Evolutionary conservation across 2,329 filamentous ascomycete species (phyloP), one percentile per base, ranked within the genome.

Genomic region (Rosellinia necatrix): DNA sequence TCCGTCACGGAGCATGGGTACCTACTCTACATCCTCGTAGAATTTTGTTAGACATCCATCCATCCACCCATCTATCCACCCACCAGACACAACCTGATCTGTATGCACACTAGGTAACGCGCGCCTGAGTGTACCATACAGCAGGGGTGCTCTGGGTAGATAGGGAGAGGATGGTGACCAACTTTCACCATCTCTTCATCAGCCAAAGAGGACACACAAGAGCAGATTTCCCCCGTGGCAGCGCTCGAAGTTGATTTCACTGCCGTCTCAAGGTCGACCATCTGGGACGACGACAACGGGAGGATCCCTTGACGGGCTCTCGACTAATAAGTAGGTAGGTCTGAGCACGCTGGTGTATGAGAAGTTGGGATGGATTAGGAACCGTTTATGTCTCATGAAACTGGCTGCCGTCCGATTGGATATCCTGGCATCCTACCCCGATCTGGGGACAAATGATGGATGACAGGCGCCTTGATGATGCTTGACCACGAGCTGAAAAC

Each of bases 401-500:
- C n/a, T n/a, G n/a, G n/a, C n/a, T n/a, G n/a, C n/a, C n/a, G n/a
- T n/a, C n/a, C n/a, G n/a, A n/a, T n/a, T n/a, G n/a, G n/a, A n/a
- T n/a, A n/a, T n/a, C n/a, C n/a, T n/a, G n/a, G n/a, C n/a, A n/a
- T n/a, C n/a, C n/a, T n/a, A n/a, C n/a, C n/a, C n/a, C n/a, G n/a
- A n/a, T 27, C 40, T n/a, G 29, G 22, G 22, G 40, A 4, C 24
- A 42, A n/a, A 29, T 17, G n/a, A 42, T n/a, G n/a, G 38, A 27
- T 40, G 37, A 24, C 37, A 22, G 19, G 25, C 12, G 27, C 13
- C 12, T 7, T 21, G 21, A 40, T 51, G 53, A 24, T 24, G 30
- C 35, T 9, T 41, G 47, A 46, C 38, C 51, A 59, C 17, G 30
- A 56, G 56, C 53, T 59, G 53, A 53, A 56, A 49, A 47, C 35